A percentile compares a stretch with the other conserved stretches of the same genome.
These are phyloP conservation scores for Diaporthe eres DNA, from an alignment of 2,329 filamentous ascomycete species.

Conservation along the genomic window DNA sequence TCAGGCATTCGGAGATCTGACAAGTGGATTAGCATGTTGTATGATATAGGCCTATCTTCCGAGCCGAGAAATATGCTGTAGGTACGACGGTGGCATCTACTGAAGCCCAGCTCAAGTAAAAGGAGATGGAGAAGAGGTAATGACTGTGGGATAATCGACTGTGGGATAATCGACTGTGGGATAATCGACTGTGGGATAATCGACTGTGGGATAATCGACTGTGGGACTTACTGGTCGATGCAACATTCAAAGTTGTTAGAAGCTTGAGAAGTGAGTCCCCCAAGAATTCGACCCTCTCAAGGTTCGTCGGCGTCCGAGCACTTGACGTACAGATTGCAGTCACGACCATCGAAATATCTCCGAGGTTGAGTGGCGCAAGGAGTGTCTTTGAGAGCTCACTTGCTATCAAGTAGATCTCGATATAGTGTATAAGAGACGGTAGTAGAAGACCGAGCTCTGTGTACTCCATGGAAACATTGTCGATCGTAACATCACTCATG, in stretches of 20 bases:
- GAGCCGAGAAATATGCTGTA: not conserved
- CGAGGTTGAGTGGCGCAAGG: slow-evolving; percentile 67
- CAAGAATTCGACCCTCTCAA: slow-evolving; percentile 88
- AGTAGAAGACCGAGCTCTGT: slow-evolving; percentile 73
- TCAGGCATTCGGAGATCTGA: slow-evolving; percentile 80
- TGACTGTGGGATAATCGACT: not conserved
- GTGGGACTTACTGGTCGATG: slow-evolving; percentile 65
- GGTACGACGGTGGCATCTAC: not conserved
- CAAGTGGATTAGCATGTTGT: not conserved
- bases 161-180: not conserved
- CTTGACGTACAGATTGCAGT: slow-evolving; percentile 79
- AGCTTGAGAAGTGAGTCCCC: slow-evolving; percentile 83
- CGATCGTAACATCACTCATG: slow-evolving; percentile 62
- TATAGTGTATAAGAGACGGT: slow-evolving; percentile 79
- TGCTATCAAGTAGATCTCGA: slow-evolving; percentile 76
- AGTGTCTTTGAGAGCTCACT: slow-evolving; percentile 69
- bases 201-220: not conserved
- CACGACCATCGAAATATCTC: slow-evolving; percentile 68
- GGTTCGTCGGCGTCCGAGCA: slow-evolving; percentile 74
- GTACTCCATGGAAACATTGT: slow-evolving; percentile 60
- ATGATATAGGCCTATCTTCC: not conserved
- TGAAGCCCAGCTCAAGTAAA: no score
- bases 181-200: not conserved
- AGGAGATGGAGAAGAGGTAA: not conserved
- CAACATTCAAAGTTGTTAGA: slow-evolving; percentile 76